Conservation (phyloP, 2,329 filamentous ascomycete genomes). For the Aspergillus pseudoglaucus region DNA sequence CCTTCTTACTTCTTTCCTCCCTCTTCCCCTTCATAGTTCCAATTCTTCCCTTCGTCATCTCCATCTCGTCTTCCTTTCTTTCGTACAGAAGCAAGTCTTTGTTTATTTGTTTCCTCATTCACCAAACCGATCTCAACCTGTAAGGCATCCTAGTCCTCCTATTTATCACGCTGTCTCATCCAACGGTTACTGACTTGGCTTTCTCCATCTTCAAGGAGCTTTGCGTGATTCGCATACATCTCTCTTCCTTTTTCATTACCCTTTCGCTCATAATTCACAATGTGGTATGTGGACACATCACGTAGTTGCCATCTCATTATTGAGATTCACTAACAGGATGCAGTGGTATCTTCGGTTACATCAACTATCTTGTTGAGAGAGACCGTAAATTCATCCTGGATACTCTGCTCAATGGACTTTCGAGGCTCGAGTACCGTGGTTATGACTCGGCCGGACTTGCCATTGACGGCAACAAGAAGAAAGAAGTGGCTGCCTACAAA, state of each 20-base stretch:
- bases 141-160: too few species aligned
- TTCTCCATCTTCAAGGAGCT: too few species aligned
- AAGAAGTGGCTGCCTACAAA: constrained; percentile 95
- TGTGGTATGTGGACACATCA: constrained; percentile 26
- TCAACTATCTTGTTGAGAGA: constrained; percentile 99
- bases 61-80: constrained; percentile 1
- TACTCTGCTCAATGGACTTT: constrained; percentile 91
- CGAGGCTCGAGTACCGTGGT: constrained; percentile 94
- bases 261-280: constrained; percentile 10
- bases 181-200: too few species aligned
- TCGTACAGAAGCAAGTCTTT: neutral
- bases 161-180: too few species aligned
- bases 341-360: constrained; percentile 68
- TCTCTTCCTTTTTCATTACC: neutral
- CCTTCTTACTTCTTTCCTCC: constrained; percentile 2
- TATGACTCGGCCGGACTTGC: constrained; percentile 97
- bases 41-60: constrained; percentile 1
- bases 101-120: too few species aligned
- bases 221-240: too few species aligned
- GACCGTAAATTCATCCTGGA: constrained; percentile 94
- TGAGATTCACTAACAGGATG: constrained; percentile 9
- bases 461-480: constrained; percentile 97
- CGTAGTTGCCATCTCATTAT: neutral
- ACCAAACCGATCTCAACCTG: too few species aligned
- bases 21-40: neutral